Percentiles rank a stretch among this genome's conserved stretches.
Conservation (phyloP, 495 filamentous ascomycete species). For the Apodospora peruviana region DNA sequence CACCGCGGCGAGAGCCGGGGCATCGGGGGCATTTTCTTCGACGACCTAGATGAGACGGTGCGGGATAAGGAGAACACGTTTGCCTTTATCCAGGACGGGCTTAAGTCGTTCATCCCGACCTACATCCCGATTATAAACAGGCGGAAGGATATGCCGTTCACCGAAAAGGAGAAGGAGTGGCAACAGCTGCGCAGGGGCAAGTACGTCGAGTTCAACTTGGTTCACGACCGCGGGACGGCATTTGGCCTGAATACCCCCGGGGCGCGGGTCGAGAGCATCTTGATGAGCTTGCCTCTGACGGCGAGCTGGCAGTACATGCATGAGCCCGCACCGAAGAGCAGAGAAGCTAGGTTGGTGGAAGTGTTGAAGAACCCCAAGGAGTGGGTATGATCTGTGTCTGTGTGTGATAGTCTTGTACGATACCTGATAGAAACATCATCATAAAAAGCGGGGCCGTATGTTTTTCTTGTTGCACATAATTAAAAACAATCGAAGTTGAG, state of each 20-base stretch:
- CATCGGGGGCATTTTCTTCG: conserved; percentile 96
- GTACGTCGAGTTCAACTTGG: conserved; percentile 98
- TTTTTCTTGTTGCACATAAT: no score
- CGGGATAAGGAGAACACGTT: conserved; percentile 83
- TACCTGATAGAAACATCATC: no score
- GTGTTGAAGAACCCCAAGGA: conserved; percentile 81
- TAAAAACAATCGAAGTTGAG: no score
- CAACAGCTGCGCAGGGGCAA: conserved; percentile 87
- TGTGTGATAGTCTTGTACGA: no score
- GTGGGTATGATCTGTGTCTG: no score
- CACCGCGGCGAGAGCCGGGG: conserved; percentile 88
- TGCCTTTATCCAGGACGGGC: conserved; percentile 78
- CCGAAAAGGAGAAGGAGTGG: conserved; percentile 83
- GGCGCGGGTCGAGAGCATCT: conserved; percentile 87
- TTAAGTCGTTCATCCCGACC: conserved; percentile 82
- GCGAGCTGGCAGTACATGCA: conserved; percentile 97
- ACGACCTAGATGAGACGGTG: conserved; percentile 83
- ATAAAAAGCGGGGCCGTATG: no score
- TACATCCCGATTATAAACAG: conserved; percentile 85
- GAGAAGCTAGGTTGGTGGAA: conserved; percentile 71
- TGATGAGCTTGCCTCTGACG: conserved; percentile 94
- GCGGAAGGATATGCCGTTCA: conserved; percentile 87
- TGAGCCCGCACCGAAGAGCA: conserved; percentile 63
- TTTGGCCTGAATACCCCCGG: conserved; percentile 93
- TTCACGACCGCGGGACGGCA: conserved; percentile 92